phyloP scores from a whole-genome alignment of 352 stramenopile species.

The Pythium insidiosum region DNA sequence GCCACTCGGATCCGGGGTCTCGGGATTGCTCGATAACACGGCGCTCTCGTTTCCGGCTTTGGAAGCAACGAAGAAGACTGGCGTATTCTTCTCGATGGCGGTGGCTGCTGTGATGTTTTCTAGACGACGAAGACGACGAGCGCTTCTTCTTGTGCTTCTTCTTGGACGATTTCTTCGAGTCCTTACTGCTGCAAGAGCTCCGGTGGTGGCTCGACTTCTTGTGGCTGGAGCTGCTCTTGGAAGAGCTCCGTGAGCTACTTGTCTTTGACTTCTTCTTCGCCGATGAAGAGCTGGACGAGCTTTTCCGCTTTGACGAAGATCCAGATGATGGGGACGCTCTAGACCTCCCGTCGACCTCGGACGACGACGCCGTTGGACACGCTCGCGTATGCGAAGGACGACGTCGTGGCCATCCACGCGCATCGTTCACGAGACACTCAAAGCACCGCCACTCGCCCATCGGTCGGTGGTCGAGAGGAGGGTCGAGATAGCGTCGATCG shows the following conservation, averaged over 20 bases:
- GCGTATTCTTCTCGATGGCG: conserved; percentile 62
- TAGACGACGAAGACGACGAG: conserved; percentile 50
- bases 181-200: conserved; percentile 26
- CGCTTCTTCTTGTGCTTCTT: conserved; percentile 70
- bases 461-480: conserved; percentile 64
- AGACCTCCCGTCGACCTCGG: background rate
- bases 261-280: no score
- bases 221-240: conserved; percentile 33
- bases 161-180: conserved; percentile 43
- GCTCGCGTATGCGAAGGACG: conserved; percentile 22
- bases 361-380: conserved; percentile 3
- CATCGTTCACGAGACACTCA: conserved; percentile 84
- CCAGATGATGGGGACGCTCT: background rate
- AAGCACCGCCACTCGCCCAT: conserved; percentile 81
- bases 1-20: no score
- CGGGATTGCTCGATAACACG: conserved; percentile 52
- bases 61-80: conserved; percentile 48
- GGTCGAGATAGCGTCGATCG: conserved; percentile 79
- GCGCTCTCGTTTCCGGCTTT: conserved; percentile 48
- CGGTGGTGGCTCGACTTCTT: conserved; percentile 37
- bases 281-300: conserved; percentile 1
- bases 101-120: conserved; percentile 30
- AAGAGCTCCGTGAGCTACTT: conserved; percentile 14
- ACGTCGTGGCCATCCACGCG: conserved; percentile 65
- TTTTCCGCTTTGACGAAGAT: conserved; percentile 24